phyloP scores from a whole-genome alignment of 148 eudicot genomes.

The Selenicereus undatus region DNA sequence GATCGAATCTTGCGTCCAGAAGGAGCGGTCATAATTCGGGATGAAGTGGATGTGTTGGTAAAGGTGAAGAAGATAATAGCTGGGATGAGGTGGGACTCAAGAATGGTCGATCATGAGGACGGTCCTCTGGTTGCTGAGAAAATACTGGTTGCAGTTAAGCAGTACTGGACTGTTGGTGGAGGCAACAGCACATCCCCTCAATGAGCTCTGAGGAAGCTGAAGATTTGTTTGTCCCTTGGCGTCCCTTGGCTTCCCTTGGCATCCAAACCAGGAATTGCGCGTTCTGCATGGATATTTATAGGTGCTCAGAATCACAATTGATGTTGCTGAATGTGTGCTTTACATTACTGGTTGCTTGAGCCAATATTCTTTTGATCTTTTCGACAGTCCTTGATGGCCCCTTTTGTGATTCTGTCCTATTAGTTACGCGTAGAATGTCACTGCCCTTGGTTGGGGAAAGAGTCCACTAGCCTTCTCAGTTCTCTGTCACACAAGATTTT shows the following conservation, averaged over 20 bases:
- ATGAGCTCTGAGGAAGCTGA: slow-evolving; percentile 17
- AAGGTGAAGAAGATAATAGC: slow-evolving; percentile 66
- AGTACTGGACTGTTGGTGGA: slow-evolving; percentile 69
- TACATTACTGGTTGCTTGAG: not conserved
- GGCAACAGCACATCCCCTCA: slow-evolving; percentile 62
- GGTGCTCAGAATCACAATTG: not conserved
- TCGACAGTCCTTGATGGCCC: not conserved
- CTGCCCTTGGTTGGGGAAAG: not conserved
- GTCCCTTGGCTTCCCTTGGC: not conserved
- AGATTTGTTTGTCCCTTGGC: not conserved
- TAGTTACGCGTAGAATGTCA: not conserved
- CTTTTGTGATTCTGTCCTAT: not conserved
- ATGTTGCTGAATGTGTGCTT: not conserved
- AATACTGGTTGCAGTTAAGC: slow-evolving; percentile 79
- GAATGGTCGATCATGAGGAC: slow-evolving; percentile 89
- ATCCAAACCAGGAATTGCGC: not conserved
- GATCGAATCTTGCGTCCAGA: slow-evolving; percentile 90
- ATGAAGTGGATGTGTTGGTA: slow-evolving; percentile 75
- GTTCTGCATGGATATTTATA: not conserved
- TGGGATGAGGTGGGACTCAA: slow-evolving; percentile 79
- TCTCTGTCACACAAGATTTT: not conserved
- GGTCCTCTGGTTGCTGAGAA: slow-evolving; percentile 87
- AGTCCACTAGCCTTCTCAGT: not conserved
- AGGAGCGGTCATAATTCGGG: slow-evolving; percentile 92
- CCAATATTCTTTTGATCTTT: not conserved